A percentile compares a stretch with the other conserved stretches of the same genome.
phyloP scores from a whole-genome alignment of 257 asterid genomes.

The Solanum ossicruentum region DNA sequence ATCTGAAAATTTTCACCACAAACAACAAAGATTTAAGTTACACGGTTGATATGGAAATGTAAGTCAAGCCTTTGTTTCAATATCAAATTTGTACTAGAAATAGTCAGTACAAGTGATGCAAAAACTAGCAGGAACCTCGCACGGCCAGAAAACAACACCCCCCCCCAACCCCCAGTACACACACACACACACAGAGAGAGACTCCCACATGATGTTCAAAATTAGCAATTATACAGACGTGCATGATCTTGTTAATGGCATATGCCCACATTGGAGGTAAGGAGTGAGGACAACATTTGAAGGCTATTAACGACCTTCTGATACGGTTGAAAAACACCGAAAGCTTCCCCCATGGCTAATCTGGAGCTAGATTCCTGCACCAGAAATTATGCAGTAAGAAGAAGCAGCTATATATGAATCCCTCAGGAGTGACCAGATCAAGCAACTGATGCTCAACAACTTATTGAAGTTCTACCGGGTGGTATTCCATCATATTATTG shows the following conservation, averaged over 20 bases:
- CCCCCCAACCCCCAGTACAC: too few species aligned
- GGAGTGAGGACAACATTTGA: background rate
- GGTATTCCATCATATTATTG: slow-evolving; percentile 82
- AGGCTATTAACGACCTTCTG: slow-evolving; percentile 29
- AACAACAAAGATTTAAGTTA: background rate
- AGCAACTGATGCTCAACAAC: background rate
- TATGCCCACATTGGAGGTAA: background rate
- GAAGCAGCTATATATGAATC: background rate
- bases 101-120: background rate
- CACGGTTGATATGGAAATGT: background rate
- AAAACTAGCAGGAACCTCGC: background rate
- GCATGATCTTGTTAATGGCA: background rate
- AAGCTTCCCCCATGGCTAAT: slow-evolving; percentile 89
- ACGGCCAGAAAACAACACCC: background rate
- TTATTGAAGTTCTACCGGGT: slow-evolving; percentile 50
- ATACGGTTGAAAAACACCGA: slow-evolving; percentile 51
- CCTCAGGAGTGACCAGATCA: background rate
- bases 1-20: slow-evolving; percentile 26
- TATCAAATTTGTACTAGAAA: background rate
- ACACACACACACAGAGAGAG: too few species aligned
- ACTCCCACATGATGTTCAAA: background rate
- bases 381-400: slow-evolving; percentile 3
- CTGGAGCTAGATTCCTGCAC: slow-evolving; percentile 79
- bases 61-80: background rate
- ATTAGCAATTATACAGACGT: background rate